phyloP scores from a whole-genome alignment of 1,284 basidiomycete species.

The Sporisorium iseilematis-ciliati region DNA sequence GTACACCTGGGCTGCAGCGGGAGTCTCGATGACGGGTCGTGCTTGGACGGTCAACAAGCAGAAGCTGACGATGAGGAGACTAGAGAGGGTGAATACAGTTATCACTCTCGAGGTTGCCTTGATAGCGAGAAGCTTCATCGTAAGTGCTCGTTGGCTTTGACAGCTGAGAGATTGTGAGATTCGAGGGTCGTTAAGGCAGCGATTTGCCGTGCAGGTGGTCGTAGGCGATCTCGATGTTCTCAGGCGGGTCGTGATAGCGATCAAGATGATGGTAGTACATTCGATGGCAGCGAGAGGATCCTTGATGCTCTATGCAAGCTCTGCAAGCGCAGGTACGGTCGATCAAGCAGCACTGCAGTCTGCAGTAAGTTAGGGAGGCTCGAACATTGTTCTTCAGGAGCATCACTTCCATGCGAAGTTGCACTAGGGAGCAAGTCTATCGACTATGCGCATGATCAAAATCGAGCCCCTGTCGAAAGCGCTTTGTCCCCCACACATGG shows the following conservation, averaged over 20 bases:
- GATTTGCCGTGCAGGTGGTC: background rate
- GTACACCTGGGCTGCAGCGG: background rate
- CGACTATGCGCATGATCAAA: background rate
- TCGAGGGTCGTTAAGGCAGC: too few relatives aligned
- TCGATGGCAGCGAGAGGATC: background rate
- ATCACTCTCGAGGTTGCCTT: background rate
- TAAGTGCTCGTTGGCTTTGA: background rate
- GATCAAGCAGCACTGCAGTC: background rate
- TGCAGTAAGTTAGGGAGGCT: background rate
- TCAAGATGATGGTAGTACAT: conserved; percentile 4
- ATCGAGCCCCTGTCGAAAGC: conserved; percentile 4
- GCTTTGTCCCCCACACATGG: background rate
- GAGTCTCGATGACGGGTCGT: conserved; percentile 13
- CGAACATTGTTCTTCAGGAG: too few relatives aligned
- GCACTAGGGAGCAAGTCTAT: background rate
- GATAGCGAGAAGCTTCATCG: background rate
- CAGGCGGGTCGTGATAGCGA: background rate
- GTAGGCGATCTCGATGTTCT: background rate
- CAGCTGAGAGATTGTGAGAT: too few relatives aligned
- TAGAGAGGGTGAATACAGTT: background rate
- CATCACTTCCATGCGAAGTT: background rate
- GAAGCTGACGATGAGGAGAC: background rate
- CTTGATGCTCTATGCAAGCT: background rate
- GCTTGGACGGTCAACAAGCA: background rate
- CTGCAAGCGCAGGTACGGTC: background rate